Conservation (phyloP, 2,329 filamentous ascomycete species). For the Microcera coccophila region DNA sequence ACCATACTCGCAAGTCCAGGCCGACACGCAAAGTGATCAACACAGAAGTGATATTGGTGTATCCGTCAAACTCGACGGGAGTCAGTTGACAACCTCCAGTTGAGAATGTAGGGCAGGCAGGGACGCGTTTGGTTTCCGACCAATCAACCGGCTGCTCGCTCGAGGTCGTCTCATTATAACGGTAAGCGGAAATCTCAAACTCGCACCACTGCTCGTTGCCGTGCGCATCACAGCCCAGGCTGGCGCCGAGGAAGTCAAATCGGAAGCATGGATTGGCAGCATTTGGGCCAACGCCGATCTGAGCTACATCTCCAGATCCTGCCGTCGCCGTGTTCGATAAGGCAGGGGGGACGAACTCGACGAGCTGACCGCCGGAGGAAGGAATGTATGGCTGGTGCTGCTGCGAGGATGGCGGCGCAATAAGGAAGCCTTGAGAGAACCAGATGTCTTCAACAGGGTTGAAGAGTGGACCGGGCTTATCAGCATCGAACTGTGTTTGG, state of each 20-base stretch:
- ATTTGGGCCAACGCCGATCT: slow-evolving; percentile 39
- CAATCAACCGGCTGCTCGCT: slow-evolving; percentile 38
- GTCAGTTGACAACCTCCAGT: slow-evolving; percentile 34
- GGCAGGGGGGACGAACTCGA: slow-evolving; percentile 39
- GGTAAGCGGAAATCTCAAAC: slow-evolving; percentile 41
- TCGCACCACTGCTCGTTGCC: slow-evolving; percentile 37
- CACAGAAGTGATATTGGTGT: slow-evolving; percentile 38
- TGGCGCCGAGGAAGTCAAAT: slow-evolving; percentile 39
- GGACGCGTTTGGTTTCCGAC: slow-evolving; percentile 38
- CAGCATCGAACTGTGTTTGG: slow-evolving; percentile 34
- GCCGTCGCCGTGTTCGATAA: slow-evolving; percentile 24
- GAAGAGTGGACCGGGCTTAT: slow-evolving; percentile 36
- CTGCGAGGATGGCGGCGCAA: slow-evolving; percentile 34
- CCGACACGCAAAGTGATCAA: slow-evolving; percentile 37
- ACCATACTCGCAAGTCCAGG: slow-evolving; percentile 37
- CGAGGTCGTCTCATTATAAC: slow-evolving; percentile 30
- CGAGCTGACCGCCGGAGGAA: slow-evolving; percentile 38
- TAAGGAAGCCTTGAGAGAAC: slow-evolving; percentile 41
- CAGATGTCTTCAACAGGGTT: slow-evolving; percentile 39
- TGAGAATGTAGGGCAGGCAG: slow-evolving; percentile 35
- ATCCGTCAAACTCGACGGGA: slow-evolving; percentile 35
- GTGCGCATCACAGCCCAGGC: slow-evolving; percentile 36
- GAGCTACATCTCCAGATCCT: slow-evolving; percentile 34
- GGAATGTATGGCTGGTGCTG: slow-evolving; percentile 33
- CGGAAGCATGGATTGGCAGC: slow-evolving; percentile 36